Conservation (phyloP, 805 yeast genomes). For the Ogataea zsoltii region DNA sequence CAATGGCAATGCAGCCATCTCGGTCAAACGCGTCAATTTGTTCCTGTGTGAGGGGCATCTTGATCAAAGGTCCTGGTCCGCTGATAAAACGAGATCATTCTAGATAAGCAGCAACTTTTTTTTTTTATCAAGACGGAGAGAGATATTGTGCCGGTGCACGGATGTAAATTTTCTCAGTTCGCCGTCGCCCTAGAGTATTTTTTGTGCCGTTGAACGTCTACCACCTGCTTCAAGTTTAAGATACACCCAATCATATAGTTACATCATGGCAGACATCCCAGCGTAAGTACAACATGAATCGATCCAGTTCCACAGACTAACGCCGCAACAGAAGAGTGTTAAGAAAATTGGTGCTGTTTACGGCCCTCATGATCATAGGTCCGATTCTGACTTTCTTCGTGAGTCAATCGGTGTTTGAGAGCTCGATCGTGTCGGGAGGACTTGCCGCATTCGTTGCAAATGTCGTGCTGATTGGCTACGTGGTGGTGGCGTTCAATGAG, state of each 20-base stretch:
- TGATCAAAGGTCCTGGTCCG: background rate
- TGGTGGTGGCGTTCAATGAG: slow-evolving; percentile 73
- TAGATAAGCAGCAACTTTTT: background rate
- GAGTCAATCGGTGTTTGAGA: slow-evolving; percentile 35
- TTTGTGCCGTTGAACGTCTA: background rate
- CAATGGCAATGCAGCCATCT: slow-evolving; percentile 65
- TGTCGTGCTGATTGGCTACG: slow-evolving; percentile 69
- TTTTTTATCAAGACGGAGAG: too few relatives aligned
- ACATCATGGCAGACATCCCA: slow-evolving; percentile 38
- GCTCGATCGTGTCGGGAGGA: slow-evolving; percentile 73
- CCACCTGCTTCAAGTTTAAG: background rate
- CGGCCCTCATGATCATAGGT: slow-evolving; percentile 71
- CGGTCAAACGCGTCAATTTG: slow-evolving; percentile 51
- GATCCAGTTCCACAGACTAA: background rate
- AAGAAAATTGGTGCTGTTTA: slow-evolving; percentile 68
- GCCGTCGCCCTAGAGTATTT: background rate
- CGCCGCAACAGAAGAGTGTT: slow-evolving; percentile 51
- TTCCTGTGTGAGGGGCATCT: slow-evolving; percentile 41
- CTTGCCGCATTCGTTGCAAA: slow-evolving; percentile 78
- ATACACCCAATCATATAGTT: background rate
- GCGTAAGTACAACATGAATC: slow-evolving; percentile 29
- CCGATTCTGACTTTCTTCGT: slow-evolving; percentile 67
- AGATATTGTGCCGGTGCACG: background rate
- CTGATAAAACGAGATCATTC: background rate
- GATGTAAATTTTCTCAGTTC: background rate